Base-by-base conservation (phyloP, 1,284 basidiomycete species). In the Apiotrichum gamsii region DNA sequence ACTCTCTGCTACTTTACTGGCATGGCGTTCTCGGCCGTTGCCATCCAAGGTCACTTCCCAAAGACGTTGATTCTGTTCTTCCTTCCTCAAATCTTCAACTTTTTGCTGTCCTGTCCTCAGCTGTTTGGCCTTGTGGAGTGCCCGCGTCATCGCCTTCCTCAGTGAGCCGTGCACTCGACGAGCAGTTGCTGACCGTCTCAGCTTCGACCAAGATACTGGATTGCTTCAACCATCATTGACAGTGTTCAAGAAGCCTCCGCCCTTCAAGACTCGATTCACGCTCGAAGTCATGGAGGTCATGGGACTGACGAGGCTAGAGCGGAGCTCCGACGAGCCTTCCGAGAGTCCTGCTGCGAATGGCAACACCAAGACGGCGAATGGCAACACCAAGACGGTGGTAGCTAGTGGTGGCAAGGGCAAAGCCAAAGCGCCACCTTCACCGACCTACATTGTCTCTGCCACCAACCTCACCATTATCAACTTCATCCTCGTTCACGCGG, bases 41-140 rank as follows among this genome's bases (percentile, higher is more conserved):
- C 90, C 10, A 94, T 96, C 53, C 87, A 94, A 62, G 91, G 88
- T 0, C 95, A 99, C 71, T 97, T 95, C 70, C 90, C 88, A 46
- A 99, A 98, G 74, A 99, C 94, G 0, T 76, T 99, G 4, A 78
- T 97, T 41, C 76, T 98, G 23, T 97, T 99, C 78, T 98, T 98
- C 76, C 77, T 96, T 28, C 95, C 95, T 5, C 95, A 99, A 67
- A 86, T 96, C 54, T 89, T 97, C 81, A 98, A 99, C 72, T 99
- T 99, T 63, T 43, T 96, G 34, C 77, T 97, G 31, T 95, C 90
- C 19, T 89, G 85, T 58, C 95, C 95, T 4, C 95, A 99, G 67
- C 74, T 99, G 2, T 97, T 97, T 64, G 87, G 88, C 1, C 70
- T 99, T 9, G 87, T 98, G 8, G 85, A 87, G 0, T 96, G 91